These are phyloP conservation scores for Globisporangium cederbergense DNA, from an alignment of 352 stramenopile genomes.

Conservation along the genomic window DNA sequence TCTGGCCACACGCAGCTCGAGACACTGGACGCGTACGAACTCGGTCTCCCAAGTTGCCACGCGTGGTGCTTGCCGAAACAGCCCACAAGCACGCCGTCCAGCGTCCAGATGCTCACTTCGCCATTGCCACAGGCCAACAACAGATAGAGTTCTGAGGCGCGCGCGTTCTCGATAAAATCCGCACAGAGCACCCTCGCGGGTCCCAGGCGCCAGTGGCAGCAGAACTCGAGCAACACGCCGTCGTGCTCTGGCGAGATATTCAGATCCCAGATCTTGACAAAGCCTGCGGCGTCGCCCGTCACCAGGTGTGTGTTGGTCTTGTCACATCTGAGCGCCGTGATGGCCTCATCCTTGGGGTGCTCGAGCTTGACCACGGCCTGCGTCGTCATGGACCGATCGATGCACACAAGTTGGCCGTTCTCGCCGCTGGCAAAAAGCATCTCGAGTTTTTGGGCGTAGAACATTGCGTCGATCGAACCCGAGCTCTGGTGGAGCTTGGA, in stretches of 20 bases:
- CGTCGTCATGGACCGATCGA: constrained; percentile 63
- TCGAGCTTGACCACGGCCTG: constrained; percentile 43
- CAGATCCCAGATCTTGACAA: constrained; percentile 69
- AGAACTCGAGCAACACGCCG: constrained; percentile 51
- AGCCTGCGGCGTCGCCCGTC: constrained; percentile 49
- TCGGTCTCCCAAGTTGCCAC: constrained; percentile 58
- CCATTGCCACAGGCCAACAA: constrained; percentile 58
- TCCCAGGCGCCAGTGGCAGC: constrained; percentile 48
- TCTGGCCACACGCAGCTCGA: constrained; percentile 45
- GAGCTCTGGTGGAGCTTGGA: constrained; percentile 54
- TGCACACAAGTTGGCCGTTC: constrained; percentile 53
- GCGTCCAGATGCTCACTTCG: constrained; percentile 70
- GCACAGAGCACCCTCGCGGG: constrained; percentile 37
- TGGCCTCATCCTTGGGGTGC: constrained; percentile 31
- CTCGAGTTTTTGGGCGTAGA: constrained; percentile 68
- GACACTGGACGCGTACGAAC: constrained; percentile 36
- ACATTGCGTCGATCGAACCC: constrained; percentile 65
- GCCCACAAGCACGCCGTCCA: constrained; percentile 64
- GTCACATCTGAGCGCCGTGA: constrained; percentile 56
- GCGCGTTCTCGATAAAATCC: constrained; percentile 66
- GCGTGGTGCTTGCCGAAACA: constrained; percentile 58
- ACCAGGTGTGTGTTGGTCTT: constrained; percentile 57
- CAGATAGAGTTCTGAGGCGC: constrained; percentile 55
- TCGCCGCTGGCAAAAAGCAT: constrained; percentile 69
- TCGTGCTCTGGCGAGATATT: constrained; percentile 48